phyloP scores from a whole-genome alignment of 768 basidiomycete species.

The Dioszegia crocea region DNA sequence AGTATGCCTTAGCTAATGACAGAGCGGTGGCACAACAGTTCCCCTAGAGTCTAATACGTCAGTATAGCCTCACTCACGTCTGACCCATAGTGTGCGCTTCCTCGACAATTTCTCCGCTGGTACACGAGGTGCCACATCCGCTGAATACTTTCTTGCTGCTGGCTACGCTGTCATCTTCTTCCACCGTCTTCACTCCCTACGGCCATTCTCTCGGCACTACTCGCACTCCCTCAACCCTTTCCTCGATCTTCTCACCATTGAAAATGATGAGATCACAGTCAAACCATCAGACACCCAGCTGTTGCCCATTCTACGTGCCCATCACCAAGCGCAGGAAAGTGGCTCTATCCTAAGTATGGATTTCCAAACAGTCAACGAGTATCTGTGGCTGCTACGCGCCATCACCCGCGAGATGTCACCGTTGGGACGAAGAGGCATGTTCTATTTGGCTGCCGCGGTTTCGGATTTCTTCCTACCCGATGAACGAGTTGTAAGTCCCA shows the following conservation, averaged over 20 bases:
- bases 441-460: conserved; percentile 95
- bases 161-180: conserved; percentile 95
- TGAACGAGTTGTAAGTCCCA: conserved; percentile 80
- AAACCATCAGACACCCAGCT: conserved; percentile 66
- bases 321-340: conserved; percentile 71
- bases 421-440: conserved; percentile 71
- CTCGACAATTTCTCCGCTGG: conserved; percentile 98
- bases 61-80: conserved; percentile 52
- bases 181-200: conserved; percentile 94
- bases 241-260: conserved; percentile 83
- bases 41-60: conserved; percentile 98
- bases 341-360: conserved; percentile 77
- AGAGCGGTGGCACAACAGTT: conserved; percentile 98
- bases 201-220: conserved; percentile 96
- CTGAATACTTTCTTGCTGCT: conserved; percentile 91
- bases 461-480: conserved; percentile 95
- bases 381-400: conserved; percentile 82
- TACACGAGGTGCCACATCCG: conserved; percentile 95
- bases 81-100: conserved; percentile 77
- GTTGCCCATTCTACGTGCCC: conserved; percentile 66
- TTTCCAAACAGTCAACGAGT: conserved; percentile 93
- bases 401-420: conserved; percentile 70
- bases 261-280: conserved; percentile 58
- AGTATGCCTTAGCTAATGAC: background rate
- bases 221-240: conserved; percentile 98